Evolutionary conservation across 805 yeast genomes (phyloP), one percentile per base, ranked within the genome.

Genomic region (Candida suzukii): DNA sequence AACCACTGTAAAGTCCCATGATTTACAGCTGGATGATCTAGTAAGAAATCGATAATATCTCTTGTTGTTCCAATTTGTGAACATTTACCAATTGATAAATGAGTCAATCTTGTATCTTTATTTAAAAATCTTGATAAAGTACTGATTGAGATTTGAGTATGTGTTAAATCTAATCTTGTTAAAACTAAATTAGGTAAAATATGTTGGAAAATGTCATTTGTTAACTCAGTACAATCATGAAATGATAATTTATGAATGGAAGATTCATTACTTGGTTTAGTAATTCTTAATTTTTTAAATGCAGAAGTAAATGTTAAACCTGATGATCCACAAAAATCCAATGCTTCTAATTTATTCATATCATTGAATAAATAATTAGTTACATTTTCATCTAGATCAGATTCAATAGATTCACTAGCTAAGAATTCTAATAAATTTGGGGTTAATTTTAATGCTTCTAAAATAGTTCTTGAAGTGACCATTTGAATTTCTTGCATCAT

Each of bases 401-500:
- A 84, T 63, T 88, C 93, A 44, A 88, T 83, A 50, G 84, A 83
- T 57, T 88, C 97, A 48, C 84, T 76, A 2, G 88, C 93, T 42
- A 88, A 65, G 57, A 90, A 87, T 57, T 88, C 96, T 11, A 75
- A 63, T 39, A 90, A 62, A 48, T 83, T 80, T 0, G 87, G 83
- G 1, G 85, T 80, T 43, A 76, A 59, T 39, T 61, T 54, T 24
- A 88, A 66, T 43, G 87, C 85, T 19, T 75, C 67, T 36, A 74
- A 60, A 20, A 88, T 78, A 2, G 96, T 88, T 22, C 67, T 64
- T 32, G 81, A 70, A 0, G 96, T 88, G 32, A 88, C 87, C 85
- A 86, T 85, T 61, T 88, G 95, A 51, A 88, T 88, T 61, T 85
- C 95, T 60, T 77, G 81, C 63, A 85, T 90, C 95, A 88, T 88